A percentile compares a stretch with the other conserved stretches of the same genome.
These are phyloP conservation scores for Plectranthus barbatus DNA, from an alignment of 257 asterid species.

Conservation along the genomic window DNA sequence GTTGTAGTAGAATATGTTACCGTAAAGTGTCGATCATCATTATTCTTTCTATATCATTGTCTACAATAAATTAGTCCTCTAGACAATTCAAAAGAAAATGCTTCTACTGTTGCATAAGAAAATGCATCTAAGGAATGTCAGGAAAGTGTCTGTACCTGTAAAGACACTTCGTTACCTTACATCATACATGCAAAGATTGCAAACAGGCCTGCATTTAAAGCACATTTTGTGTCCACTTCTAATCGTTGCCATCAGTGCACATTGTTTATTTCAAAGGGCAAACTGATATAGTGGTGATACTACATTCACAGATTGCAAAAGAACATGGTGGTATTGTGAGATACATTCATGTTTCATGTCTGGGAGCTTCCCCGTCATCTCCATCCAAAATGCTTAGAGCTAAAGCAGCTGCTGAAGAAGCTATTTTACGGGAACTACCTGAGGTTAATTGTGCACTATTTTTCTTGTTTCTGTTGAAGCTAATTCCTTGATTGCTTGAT, in stretches of 20 bases:
- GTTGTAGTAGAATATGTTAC: neutral
- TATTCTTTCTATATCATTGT: neutral
- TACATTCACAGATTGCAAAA: slow-evolving; percentile 62
- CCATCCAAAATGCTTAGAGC: slow-evolving; percentile 71
- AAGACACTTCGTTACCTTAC: neutral
- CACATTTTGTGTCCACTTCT: neutral
- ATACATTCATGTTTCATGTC: slow-evolving; percentile 78
- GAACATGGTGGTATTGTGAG: slow-evolving; percentile 97
- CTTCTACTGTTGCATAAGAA: neutral
- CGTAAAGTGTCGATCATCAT: neutral
- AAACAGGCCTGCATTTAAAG: too few relatives aligned
- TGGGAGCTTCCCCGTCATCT: slow-evolving; percentile 83
- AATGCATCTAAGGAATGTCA: neutral
- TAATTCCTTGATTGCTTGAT: neutral
- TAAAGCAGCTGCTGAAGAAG: slow-evolving; percentile 96
- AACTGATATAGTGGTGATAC: slow-evolving; percentile 4
- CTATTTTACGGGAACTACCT: slow-evolving; percentile 57
- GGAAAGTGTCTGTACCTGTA: neutral
- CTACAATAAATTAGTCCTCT: neutral
- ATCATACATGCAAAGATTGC: too few relatives aligned
- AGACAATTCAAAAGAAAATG: neutral
- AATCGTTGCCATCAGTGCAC: neutral
- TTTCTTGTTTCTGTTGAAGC: slow-evolving; percentile 5
- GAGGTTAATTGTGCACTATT: slow-evolving; percentile 42
- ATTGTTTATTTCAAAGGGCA: too few relatives aligned